phyloP scores from a whole-genome alignment of 2,329 filamentous ascomycete genomes.

The Byssoonygena ceratinophila region DNA sequence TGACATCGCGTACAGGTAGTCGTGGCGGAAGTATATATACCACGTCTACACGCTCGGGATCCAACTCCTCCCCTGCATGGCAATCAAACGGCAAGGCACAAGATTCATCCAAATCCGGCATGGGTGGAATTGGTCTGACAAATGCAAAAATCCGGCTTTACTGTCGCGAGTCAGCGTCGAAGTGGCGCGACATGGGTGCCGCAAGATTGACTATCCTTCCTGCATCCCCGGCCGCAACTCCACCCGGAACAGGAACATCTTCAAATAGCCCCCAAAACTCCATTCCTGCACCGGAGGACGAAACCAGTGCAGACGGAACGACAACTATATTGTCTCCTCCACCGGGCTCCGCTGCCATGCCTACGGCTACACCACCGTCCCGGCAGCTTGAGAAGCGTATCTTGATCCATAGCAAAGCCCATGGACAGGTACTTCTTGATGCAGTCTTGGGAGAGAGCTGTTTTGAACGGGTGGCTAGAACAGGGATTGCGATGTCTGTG shows the following conservation, averaged over 20 bases:
- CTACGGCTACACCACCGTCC: constrained; percentile 26
- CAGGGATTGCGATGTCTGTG: constrained; percentile 79
- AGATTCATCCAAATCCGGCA: constrained; percentile 42
- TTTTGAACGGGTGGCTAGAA: constrained; percentile 71
- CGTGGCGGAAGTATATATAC: constrained; percentile 52
- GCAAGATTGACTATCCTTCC: constrained; percentile 73
- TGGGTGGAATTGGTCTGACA: constrained; percentile 52
- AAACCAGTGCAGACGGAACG: neutral
- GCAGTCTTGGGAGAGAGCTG: constrained; percentile 74
- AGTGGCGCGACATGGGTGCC: constrained; percentile 86
- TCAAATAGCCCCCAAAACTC: constrained; percentile 19
- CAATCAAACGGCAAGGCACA: constrained; percentile 43
- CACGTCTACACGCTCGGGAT: constrained; percentile 39
- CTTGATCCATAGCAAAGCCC: constrained; percentile 61
- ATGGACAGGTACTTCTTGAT: constrained; percentile 60
- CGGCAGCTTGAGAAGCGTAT: constrained; percentile 74
- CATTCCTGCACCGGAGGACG: constrained; percentile 20
- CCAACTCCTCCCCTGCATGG: constrained; percentile 45
- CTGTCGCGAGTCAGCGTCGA: constrained; percentile 59
- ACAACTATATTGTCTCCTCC: constrained; percentile 14
- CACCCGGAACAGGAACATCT: constrained; percentile 26
- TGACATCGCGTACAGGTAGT: constrained; percentile 48
- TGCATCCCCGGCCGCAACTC: constrained; percentile 26
- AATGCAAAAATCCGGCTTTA: constrained; percentile 84
- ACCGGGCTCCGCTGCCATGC: constrained; percentile 10